Evolutionary conservation across 345 rosid genomes (phyloP).

Genomic region (Pistacia atlantica): DNA sequence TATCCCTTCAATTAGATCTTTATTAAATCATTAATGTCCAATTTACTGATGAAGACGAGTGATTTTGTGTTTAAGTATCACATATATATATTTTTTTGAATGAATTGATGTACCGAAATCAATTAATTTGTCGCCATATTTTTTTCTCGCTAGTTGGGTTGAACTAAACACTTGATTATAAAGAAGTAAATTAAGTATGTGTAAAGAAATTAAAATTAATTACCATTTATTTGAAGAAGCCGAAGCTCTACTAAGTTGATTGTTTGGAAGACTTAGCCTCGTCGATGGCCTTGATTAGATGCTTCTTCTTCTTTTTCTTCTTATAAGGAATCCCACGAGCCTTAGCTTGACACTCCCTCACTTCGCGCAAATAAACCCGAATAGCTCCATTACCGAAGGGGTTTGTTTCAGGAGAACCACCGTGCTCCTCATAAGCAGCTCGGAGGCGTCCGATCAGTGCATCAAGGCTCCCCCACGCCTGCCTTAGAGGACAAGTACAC

Average conservation of each 20-base stretch:
- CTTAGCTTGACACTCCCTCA: constrained; percentile 78
- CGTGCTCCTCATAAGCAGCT: constrained; percentile 85
- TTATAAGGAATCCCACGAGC: constrained; percentile 81
- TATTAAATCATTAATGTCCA: background rate
- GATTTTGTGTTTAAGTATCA: background rate
- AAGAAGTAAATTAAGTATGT: background rate
- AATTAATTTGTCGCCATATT: background rate
- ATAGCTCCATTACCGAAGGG: constrained; percentile 83
- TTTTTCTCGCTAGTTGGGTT: background rate
- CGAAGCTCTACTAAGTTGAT: constrained; percentile 16
- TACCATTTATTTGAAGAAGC: constrained; percentile 40
- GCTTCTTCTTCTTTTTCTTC: constrained; percentile 81
- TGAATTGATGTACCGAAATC: background rate
- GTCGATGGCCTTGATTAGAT: constrained; percentile 37
- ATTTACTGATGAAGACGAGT: background rate
- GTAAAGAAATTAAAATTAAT: background rate
- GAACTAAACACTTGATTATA: background rate
- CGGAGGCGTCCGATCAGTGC: constrained; percentile 83
- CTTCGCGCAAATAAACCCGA: constrained; percentile 71
- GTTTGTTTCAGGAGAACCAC: constrained; percentile 65
- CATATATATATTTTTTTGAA: background rate
- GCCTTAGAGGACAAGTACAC: constrained; percentile 75
- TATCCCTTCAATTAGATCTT: background rate
- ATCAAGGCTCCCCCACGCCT: constrained; percentile 95
- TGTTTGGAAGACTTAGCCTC: constrained; percentile 38